These are phyloP conservation scores for Nannizzia gypsea DNA, from an alignment of 2,329 filamentous ascomycete species.

Conservation along the genomic window DNA sequence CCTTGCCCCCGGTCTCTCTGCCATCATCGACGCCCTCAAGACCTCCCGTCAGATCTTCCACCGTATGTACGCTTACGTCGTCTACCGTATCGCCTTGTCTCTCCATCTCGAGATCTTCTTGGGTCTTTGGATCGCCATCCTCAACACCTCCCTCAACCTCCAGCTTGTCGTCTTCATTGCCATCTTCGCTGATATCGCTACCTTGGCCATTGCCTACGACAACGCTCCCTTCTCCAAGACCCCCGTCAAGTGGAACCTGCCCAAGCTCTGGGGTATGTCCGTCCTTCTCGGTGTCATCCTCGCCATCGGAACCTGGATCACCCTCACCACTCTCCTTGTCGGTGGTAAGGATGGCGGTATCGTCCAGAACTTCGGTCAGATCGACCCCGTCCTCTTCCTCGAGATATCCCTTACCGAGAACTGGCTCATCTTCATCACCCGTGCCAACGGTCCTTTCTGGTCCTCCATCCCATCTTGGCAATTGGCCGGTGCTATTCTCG, in stretches of 20 bases:
- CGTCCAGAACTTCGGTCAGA: conserved; percentile 74
- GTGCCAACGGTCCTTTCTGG: conserved; percentile 87
- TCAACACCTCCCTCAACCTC: conserved; percentile 74
- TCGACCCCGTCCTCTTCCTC: conserved; percentile 75
- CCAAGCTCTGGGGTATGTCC: conserved; percentile 88
- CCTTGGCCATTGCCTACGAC: conserved; percentile 84
- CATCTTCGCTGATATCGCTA: conserved; percentile 88
- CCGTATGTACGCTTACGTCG: conserved; percentile 92
- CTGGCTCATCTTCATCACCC: conserved; percentile 94
- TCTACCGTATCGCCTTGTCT: conserved; percentile 87
- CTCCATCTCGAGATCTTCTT: conserved; percentile 87
- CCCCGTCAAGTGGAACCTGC: conserved; percentile 90
- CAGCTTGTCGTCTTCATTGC: conserved; percentile 86
- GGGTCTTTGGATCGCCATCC: conserved; percentile 79
- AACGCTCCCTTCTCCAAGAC: conserved; percentile 77
- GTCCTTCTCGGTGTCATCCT: conserved; percentile 71
- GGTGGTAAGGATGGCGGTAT: conserved; percentile 63
- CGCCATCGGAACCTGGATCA: conserved; percentile 76
- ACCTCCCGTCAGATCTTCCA: conserved; percentile 92
- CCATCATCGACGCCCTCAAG: conserved; percentile 86
- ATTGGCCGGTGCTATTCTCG: conserved; percentile 60
- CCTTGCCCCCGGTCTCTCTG: conserved; percentile 78
- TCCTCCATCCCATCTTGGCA: conserved; percentile 81
- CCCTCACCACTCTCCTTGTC: conserved; percentile 70
- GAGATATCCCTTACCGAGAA: conserved; percentile 86